These are phyloP conservation scores for Blastobotrys niveus DNA, from an alignment of 1,139 yeast species.

Conservation along the genomic window DNA sequence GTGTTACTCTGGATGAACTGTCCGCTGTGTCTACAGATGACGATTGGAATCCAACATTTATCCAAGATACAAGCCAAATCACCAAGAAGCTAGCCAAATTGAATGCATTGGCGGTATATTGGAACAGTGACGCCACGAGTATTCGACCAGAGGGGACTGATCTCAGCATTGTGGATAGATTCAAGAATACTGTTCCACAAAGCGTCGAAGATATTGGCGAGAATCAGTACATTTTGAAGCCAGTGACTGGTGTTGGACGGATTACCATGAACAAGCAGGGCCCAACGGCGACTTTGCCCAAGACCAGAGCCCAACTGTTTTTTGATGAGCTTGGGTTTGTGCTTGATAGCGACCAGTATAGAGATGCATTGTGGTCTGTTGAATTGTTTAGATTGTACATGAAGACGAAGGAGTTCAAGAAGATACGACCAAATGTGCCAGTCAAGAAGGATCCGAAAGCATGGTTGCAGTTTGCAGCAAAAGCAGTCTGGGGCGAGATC, in stretches of 20 bases:
- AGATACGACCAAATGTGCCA: conserved; percentile 57
- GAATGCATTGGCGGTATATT: conserved; percentile 70
- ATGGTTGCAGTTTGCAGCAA: conserved; percentile 80
- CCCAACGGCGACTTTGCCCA: conserved; percentile 59
- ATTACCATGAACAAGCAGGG: conserved; percentile 80
- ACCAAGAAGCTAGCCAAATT: conserved; percentile 76
- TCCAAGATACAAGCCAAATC: conserved; percentile 59
- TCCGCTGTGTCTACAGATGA: conserved; percentile 89
- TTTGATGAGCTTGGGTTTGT: conserved; percentile 86
- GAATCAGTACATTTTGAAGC: conserved; percentile 68
- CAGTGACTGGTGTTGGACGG: conserved; percentile 86
- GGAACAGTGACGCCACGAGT: conserved; percentile 67
- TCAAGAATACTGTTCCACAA: conserved; percentile 32
- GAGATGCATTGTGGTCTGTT: conserved; percentile 73
- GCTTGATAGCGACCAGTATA: conserved; percentile 78
- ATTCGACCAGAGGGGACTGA: conserved; percentile 22
- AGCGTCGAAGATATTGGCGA: conserved; percentile 24
- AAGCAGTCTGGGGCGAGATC: conserved; percentile 67
- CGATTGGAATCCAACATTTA: conserved; percentile 80
- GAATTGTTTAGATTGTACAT: conserved; percentile 75
- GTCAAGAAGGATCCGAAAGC: conserved; percentile 63
- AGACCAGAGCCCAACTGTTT: conserved; percentile 64
- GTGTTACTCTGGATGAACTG: conserved; percentile 74
- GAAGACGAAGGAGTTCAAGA: conserved; percentile 69
- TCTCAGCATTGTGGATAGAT: conserved; percentile 25